Conservation (phyloP, 2,329 filamentous ascomycete species). For the Bipolaris cookei region DNA sequence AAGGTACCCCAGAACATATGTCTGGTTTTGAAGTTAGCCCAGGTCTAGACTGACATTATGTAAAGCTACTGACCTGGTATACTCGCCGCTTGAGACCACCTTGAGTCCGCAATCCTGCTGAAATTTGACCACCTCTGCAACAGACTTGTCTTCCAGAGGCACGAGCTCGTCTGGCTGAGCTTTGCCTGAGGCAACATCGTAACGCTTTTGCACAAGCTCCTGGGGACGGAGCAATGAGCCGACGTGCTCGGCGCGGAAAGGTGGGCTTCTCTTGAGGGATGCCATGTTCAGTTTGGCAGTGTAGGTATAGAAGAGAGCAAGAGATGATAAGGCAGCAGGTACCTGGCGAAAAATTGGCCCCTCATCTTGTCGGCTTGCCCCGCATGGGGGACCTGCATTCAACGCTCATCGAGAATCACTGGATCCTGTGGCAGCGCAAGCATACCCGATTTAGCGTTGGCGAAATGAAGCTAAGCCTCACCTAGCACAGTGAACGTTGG, state of each 20-base stretch:
- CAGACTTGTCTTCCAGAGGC: conserved; percentile 68
- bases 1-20: conserved; percentile 65
- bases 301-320: conserved; percentile 6
- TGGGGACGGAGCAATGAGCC: conserved; percentile 73
- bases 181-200: conserved; percentile 58
- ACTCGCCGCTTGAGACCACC: conserved; percentile 73
- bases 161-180: conserved; percentile 56
- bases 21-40: conserved; percentile 32
- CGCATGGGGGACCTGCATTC: conserved; percentile 28
- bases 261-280: conserved; percentile 54
- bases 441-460: conserved; percentile 15
- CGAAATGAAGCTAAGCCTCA: conserved; percentile 16
- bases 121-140: conserved; percentile 68
- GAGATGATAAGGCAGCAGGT: conserved; percentile 9
- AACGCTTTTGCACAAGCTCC: conserved; percentile 65
- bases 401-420: conserved; percentile 17
- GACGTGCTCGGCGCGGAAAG: conserved; percentile 75
- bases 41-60: neutral
- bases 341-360: conserved; percentile 22
- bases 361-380: conserved; percentile 32
- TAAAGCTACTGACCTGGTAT: conserved; percentile 47
- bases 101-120: conserved; percentile 69
- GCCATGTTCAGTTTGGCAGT: conserved; percentile 42
- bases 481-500: conserved; percentile 4
- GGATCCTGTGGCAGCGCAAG: conserved; percentile 19